phyloP scores from a whole-genome alignment of 805 yeast species.

The Cyberlindnera bimundalis region DNA sequence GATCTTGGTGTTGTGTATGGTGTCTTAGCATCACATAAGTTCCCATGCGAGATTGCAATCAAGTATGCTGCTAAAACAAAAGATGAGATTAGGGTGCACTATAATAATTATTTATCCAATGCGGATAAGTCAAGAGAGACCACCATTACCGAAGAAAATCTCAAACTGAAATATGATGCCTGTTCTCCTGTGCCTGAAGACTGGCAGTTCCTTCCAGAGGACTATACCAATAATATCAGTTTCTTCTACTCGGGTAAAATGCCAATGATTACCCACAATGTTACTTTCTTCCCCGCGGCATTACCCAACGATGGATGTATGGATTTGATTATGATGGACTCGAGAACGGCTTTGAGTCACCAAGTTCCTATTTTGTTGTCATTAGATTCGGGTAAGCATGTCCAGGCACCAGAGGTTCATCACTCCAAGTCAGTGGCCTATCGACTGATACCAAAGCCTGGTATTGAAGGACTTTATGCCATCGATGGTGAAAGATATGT shows the following conservation, averaged over 20 bases:
- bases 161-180: slow-evolving; percentile 38
- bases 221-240: slow-evolving; percentile 48
- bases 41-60: slow-evolving; percentile 79
- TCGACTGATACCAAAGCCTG: slow-evolving; percentile 60
- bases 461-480: slow-evolving; percentile 48
- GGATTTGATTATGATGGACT: slow-evolving; percentile 74
- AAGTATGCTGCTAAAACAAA: slow-evolving; percentile 56
- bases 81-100: slow-evolving; percentile 46
- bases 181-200: slow-evolving; percentile 54
- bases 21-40: slow-evolving; percentile 51
- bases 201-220: slow-evolving; percentile 60
- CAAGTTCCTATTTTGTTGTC: slow-evolving; percentile 58
- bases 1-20: slow-evolving; percentile 75
- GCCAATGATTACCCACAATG: slow-evolving; percentile 82
- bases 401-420: slow-evolving; percentile 57
- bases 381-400: slow-evolving; percentile 74
- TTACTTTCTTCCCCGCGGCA: slow-evolving; percentile 89
- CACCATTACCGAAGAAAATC: slow-evolving; percentile 35
- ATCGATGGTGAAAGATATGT: slow-evolving; percentile 91
- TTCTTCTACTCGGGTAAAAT: slow-evolving; percentile 87
- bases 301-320: slow-evolving; percentile 83
- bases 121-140: background rate
- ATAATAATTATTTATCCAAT: slow-evolving; percentile 30
- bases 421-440: slow-evolving; percentile 81
- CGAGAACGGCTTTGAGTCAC: slow-evolving; percentile 51